Evolutionary conservation across 495 filamentous ascomycete species (phyloP).

Genomic region (Neurospora sp.): DNA sequence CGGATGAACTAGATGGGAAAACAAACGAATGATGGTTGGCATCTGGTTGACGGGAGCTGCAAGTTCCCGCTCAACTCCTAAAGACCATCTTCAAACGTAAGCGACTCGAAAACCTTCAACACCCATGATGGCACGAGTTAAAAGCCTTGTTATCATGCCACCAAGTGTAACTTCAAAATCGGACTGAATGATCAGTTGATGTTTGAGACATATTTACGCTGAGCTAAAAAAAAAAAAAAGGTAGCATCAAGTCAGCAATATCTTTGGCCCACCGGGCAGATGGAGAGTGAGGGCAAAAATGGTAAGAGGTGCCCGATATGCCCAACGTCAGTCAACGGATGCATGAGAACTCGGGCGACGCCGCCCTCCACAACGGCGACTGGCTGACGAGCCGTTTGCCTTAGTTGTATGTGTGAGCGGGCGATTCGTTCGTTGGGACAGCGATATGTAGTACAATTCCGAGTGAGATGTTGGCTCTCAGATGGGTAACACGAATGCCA

Average conservation of each 20-base stretch:
- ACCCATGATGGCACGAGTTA: neutral
- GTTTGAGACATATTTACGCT: neutral
- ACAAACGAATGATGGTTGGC: neutral
- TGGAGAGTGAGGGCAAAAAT: neutral
- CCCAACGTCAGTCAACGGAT: neutral
- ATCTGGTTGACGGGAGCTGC: neutral
- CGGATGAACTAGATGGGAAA: neutral
- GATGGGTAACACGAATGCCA: neutral
- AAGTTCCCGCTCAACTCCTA: neutral
- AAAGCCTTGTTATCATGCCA: neutral
- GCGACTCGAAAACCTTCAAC: neutral
- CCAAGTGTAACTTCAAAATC: neutral
- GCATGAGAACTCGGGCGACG: neutral
- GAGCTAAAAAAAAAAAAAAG: neutral
- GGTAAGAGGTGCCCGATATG: neutral
- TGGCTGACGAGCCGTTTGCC: neutral
- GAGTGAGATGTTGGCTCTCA: neutral
- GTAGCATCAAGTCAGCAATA: neutral
- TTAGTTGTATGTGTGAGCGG: neutral
- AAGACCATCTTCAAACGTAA: neutral
- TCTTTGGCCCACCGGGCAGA: neutral
- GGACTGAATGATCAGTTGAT: neutral
- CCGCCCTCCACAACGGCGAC: neutral
- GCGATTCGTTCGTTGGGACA: neutral
- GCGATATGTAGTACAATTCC: neutral